phyloP scores from a whole-genome alignment of 305 asterid species.

The Fraxinus baroniana region DNA sequence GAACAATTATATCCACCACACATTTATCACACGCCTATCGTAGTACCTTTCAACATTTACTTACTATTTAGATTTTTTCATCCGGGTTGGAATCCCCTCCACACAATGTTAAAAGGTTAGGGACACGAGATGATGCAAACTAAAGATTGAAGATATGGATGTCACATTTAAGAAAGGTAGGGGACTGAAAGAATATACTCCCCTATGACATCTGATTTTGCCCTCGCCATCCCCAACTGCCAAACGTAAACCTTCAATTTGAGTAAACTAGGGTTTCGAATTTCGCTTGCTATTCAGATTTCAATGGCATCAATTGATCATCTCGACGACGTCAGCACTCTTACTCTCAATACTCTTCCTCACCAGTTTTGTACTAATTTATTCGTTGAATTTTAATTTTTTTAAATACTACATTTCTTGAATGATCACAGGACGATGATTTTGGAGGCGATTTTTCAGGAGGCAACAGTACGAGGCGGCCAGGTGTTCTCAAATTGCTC shows the following conservation, averaged over 20 bases:
- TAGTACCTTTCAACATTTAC: not conserved
- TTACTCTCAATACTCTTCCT: not conserved
- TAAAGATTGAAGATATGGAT: not conserved
- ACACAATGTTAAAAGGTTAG: not conserved
- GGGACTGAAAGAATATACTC: not conserved
- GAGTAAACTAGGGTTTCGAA: constrained; percentile 37
- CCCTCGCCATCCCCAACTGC: not conserved
- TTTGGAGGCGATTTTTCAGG: constrained; percentile 75
- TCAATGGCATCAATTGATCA: constrained; percentile 61
- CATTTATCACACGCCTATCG: not conserved
- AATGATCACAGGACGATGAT: constrained; percentile 52
- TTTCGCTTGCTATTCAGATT: constrained; percentile 21
- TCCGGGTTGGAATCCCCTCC: not conserved
- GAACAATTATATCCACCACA: not conserved
- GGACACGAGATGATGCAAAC: not conserved
- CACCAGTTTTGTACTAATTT: not conserved
- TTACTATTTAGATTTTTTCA: not conserved
- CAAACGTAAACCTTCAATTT: not conserved
- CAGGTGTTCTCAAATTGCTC: constrained; percentile 43
- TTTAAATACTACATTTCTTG: not conserved
- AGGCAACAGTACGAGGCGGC: constrained; percentile 36
- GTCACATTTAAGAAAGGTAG: not conserved
- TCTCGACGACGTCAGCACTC: constrained; percentile 53
- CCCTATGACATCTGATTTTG: not conserved
- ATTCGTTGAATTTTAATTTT: constrained; percentile 11